Evolutionary conservation across 306 rosid species (phyloP).

Genomic region (Oemleria cerasiformis): DNA sequence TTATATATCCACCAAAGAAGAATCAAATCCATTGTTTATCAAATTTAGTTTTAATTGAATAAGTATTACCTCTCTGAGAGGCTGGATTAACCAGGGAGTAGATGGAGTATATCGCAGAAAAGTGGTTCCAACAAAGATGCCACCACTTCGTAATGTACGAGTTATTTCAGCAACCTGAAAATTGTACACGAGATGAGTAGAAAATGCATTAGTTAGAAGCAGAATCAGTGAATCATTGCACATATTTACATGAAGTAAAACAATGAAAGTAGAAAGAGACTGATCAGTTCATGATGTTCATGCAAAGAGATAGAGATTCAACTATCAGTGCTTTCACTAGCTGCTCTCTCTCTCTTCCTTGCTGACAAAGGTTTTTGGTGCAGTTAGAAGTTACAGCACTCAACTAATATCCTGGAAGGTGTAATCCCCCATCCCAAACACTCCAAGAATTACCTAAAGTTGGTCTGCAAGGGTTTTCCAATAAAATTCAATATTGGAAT

Average conservation of each 20-base stretch:
- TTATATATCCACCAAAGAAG: constrained; percentile 1
- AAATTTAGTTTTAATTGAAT: not conserved
- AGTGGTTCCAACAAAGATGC: constrained; percentile 84
- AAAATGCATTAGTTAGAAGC: constrained; percentile 18
- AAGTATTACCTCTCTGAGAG: constrained; percentile 54
- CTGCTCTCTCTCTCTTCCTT: not conserved
- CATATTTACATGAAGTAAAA: constrained; percentile 3
- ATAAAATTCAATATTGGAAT: not conserved
- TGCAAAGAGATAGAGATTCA: not conserved
- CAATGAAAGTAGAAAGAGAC: constrained; percentile 9
- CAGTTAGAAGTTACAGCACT: not conserved
- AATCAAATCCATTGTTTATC: constrained; percentile 5
- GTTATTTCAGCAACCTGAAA: constrained; percentile 76
- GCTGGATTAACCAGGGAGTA: constrained; percentile 51
- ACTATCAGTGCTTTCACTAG: not conserved
- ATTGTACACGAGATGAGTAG: not conserved
- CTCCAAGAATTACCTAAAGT: not conserved
- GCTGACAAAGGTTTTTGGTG: not conserved
- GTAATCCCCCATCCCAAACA: not conserved
- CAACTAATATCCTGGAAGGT: not conserved
- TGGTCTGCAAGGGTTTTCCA: not conserved
- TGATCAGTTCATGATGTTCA: not conserved
- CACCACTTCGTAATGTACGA: constrained; percentile 72
- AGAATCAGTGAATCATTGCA: not conserved
- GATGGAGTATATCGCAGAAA: constrained; percentile 70